Conservation (phyloP, 2,329 filamentous ascomycete genomes). For the Pezicula rhizophila region DNA sequence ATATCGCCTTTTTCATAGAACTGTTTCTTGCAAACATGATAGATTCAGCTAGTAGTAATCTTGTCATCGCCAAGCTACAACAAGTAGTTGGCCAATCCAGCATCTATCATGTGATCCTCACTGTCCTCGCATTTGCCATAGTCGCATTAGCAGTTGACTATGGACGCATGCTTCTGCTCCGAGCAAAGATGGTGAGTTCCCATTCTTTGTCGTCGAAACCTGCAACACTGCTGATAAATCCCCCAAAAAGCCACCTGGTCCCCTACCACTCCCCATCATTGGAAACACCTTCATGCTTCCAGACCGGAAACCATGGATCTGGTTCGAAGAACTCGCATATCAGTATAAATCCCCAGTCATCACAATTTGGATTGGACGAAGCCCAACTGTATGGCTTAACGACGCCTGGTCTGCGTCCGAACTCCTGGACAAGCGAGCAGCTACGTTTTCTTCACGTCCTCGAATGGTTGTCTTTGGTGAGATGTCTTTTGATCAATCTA, state of each 20-base stretch:
- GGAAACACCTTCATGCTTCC: conserved; percentile 15
- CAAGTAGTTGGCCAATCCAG: no score
- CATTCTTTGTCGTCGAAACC: no score
- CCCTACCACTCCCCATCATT: conserved; percentile 14
- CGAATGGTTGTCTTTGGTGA: conserved; percentile 18
- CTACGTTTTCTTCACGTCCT: conserved; percentile 14
- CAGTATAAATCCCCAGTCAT: conserved; percentile 13
- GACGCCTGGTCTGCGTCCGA: conserved; percentile 16
- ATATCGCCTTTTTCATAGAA: no score
- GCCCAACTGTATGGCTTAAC: conserved; percentile 14
- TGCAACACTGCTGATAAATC: no score
- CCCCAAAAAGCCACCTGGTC: conserved; percentile 13
- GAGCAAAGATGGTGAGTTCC: not conserved
- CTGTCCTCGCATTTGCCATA: not conserved
- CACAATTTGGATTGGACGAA: conserved; percentile 19
- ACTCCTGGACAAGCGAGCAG: conserved; percentile 16
- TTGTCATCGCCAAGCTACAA: no score
- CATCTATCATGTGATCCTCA: no score
- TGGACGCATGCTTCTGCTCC: not conserved
- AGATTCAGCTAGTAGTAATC: no score
- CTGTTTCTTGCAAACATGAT: no score
- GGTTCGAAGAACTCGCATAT: conserved; percentile 15
- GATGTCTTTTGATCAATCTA: conserved; percentile 13
- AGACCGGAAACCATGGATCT: conserved; percentile 17
- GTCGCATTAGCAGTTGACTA: not conserved